A percentile compares a stretch with the other conserved stretches of the same genome.
phyloP scores from a whole-genome alignment of 768 basidiomycete genomes.

The Podaxis rugospora region DNA sequence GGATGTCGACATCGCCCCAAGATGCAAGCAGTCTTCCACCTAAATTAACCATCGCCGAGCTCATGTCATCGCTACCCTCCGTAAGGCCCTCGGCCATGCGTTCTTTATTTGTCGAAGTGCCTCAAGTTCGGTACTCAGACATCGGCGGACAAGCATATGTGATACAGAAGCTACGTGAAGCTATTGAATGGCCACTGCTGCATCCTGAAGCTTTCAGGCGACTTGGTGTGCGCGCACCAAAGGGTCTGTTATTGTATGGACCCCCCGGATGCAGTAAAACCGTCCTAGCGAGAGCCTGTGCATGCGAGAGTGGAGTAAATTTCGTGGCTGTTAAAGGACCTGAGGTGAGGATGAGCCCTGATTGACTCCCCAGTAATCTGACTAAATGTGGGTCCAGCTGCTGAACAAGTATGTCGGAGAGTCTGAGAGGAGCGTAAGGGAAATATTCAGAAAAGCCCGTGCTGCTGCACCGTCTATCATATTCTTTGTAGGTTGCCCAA shows the following conservation, averaged over 20 bases:
- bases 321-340: conserved; percentile 97
- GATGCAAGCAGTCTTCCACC: conserved; percentile 13
- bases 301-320: conserved; percentile 91
- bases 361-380: background rate
- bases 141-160: conserved; percentile 83
- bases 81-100: conserved; percentile 94
- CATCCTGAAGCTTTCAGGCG: conserved; percentile 85
- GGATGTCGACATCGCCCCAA: conserved; percentile 27
- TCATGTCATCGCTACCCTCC: conserved; percentile 64
- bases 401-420: conserved; percentile 97
- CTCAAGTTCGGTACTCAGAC: conserved; percentile 78
- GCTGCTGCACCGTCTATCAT: conserved; percentile 93
- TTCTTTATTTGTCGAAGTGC: conserved; percentile 85
- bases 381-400: conserved; percentile 46
- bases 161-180: conserved; percentile 84
- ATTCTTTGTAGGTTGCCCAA: conserved; percentile 72
- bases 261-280: conserved; percentile 99
- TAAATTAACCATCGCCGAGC: conserved; percentile 54
- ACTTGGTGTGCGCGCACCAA: conserved; percentile 83
- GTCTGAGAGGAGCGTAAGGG: conserved; percentile 91
- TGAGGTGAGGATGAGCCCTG: conserved; percentile 53
- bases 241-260: conserved; percentile 89
- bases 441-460: conserved; percentile 93
- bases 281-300: conserved; percentile 85
- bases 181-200: conserved; percentile 91